Evolutionary conservation across 768 basidiomycete species (phyloP).

Genomic region (Hydnomerulius pinastri): DNA sequence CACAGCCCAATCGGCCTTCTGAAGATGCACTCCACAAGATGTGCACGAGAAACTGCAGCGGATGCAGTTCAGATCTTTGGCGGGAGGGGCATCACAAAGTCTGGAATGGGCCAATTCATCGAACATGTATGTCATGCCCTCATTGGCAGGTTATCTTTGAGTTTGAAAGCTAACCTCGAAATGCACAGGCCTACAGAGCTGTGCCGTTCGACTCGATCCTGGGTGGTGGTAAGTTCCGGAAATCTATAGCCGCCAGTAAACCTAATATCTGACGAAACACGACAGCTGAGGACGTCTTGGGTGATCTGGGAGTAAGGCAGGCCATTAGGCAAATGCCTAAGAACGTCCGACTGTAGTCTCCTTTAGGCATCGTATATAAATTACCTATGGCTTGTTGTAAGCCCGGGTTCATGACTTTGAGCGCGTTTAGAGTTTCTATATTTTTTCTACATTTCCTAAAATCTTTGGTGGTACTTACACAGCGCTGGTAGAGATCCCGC

Average conservation of each 20-base stretch:
- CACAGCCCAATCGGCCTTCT: conserved; percentile 53
- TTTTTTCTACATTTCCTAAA: conserved; percentile 6
- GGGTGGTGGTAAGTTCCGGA: conserved; percentile 18
- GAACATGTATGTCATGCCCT: conserved; percentile 72
- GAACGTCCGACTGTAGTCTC: conserved; percentile 48
- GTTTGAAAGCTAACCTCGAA: conserved; percentile 15
- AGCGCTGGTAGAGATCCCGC: background rate
- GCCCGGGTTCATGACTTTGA: too few species aligned
- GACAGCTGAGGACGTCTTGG: conserved; percentile 57
- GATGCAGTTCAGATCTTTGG: conserved; percentile 86
- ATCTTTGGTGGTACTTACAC: background rate
- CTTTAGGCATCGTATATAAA: too few species aligned
- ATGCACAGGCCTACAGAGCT: conserved; percentile 20
- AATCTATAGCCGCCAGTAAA: background rate
- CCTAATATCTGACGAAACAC: background rate
- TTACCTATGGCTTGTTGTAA: too few species aligned
- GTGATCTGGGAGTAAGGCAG: conserved; percentile 61
- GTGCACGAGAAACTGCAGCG: conserved; percentile 53
- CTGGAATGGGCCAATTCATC: conserved; percentile 76
- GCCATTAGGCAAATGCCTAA: conserved; percentile 58
- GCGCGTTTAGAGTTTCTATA: background rate
- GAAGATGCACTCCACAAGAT: conserved; percentile 57
- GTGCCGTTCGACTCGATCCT: conserved; percentile 28
- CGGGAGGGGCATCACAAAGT: conserved; percentile 82
- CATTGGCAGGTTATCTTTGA: too few species aligned